A percentile compares a stretch with the other conserved stretches of the same genome.
phyloP scores from a whole-genome alignment of 495 filamentous ascomycete species.

The Podospora comata region DNA sequence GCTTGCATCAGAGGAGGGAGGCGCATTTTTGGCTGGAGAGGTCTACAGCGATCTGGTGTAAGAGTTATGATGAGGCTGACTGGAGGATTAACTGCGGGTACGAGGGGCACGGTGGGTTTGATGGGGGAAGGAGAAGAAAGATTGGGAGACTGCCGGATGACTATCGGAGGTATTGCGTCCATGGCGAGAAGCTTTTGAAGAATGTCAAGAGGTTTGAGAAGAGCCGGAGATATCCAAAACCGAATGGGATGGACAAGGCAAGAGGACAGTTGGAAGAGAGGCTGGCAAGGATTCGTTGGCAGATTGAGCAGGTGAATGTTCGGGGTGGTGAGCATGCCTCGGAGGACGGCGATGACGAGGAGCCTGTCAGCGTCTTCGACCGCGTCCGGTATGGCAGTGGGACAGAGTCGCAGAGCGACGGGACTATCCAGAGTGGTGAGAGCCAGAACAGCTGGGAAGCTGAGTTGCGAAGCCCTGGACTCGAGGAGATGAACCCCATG shows the following conservation, averaged over 20 bases:
- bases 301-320: slow-evolving; percentile 48
- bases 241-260: slow-evolving; percentile 32
- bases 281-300: slow-evolving; percentile 51
- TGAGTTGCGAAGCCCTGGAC: neutral
- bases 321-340: slow-evolving; percentile 37
- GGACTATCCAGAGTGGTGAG: slow-evolving; percentile 33
- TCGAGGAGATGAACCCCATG: slow-evolving; percentile 2
- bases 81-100: slow-evolving; percentile 54
- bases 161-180: slow-evolving; percentile 66
- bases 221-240: slow-evolving; percentile 37
- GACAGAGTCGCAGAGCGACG: slow-evolving; percentile 32
- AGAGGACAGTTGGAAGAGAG: slow-evolving; percentile 47
- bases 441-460: slow-evolving; percentile 33
- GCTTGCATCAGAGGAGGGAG: slow-evolving; percentile 56
- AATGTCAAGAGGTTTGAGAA: slow-evolving; percentile 41
- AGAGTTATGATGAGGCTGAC: slow-evolving; percentile 60
- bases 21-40: slow-evolving; percentile 62
- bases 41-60: slow-evolving; percentile 57
- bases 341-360: slow-evolving; percentile 30
- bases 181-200: slow-evolving; percentile 56
- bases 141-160: slow-evolving; percentile 61
- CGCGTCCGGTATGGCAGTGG: slow-evolving; percentile 38
- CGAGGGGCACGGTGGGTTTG: slow-evolving; percentile 59
- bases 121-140: slow-evolving; percentile 51
- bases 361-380: slow-evolving; percentile 59